These are phyloP conservation scores for maize (Zea mays) DNA, from an alignment of 176 grass and related monocot genomes.

Conservation along the genomic window Zm-B73-REFERENCE-NAM-5.0 NC_050096.1:252133001-252133500, in stretches of 20 bases:
- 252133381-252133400: background rate
- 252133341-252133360: no score
- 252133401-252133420: background rate
- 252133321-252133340: no score
- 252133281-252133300: no score
- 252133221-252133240: background rate
- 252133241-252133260: background rate
- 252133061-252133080: background rate
- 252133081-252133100: background rate
- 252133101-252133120: background rate
- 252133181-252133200: background rate
- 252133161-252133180: background rate
- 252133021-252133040: background rate
- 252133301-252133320: no score
- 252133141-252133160: background rate
- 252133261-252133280: background rate
- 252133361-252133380: no score
- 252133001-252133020: background rate
- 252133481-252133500: background rate
- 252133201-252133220: background rate
- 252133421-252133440: background rate
- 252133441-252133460: background rate
- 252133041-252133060: background rate
- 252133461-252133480: background rate
- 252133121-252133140: background rate